Evolutionary conservation across 805 yeast species (phyloP).

Genomic region (Saccharomycopsis fermentans): DNA sequence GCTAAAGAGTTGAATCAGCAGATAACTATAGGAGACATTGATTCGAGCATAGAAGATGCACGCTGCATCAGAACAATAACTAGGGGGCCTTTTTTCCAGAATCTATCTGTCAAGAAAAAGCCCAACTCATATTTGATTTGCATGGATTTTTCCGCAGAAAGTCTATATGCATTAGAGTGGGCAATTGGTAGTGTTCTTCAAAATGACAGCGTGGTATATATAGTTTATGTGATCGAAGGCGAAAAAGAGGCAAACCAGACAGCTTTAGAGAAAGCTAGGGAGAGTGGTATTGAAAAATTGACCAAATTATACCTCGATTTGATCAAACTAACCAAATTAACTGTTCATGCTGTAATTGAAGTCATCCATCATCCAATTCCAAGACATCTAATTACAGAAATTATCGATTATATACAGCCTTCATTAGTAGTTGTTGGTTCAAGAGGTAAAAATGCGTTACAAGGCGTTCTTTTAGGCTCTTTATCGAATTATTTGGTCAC

Average conservation of each 20-base stretch:
- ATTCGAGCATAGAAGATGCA: slow-evolving; percentile 39
- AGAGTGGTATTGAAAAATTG: slow-evolving; percentile 34
- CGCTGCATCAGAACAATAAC: slow-evolving; percentile 50
- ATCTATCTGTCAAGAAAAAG: slow-evolving; percentile 22
- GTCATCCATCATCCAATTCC: slow-evolving; percentile 71
- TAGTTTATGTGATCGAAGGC: slow-evolving; percentile 30
- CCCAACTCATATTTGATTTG: slow-evolving; percentile 65
- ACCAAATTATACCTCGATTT: slow-evolving; percentile 33
- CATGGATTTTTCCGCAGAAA: slow-evolving; percentile 75
- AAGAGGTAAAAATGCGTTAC: slow-evolving; percentile 59
- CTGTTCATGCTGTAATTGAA: slow-evolving; percentile 64
- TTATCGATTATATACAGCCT: slow-evolving; percentile 62
- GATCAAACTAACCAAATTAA: slow-evolving; percentile 55
- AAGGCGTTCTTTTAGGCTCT: slow-evolving; percentile 66
- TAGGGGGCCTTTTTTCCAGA: slow-evolving; percentile 47
- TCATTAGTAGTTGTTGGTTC: slow-evolving; percentile 70
- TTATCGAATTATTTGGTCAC: slow-evolving; percentile 65
- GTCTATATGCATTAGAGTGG: slow-evolving; percentile 79
- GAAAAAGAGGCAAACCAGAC: slow-evolving; percentile 5
- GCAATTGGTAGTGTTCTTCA: slow-evolving; percentile 75
- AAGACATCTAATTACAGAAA: slow-evolving; percentile 56
- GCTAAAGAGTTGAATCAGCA: slow-evolving; percentile 44
- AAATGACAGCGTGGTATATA: slow-evolving; percentile 72
- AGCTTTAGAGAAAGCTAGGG: slow-evolving; percentile 31
- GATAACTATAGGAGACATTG: slow-evolving; percentile 41